Base-by-base conservation (phyloP, 228 moss, liverwort and hornwort genomes). In the Sphagnum fallax region DNA sequence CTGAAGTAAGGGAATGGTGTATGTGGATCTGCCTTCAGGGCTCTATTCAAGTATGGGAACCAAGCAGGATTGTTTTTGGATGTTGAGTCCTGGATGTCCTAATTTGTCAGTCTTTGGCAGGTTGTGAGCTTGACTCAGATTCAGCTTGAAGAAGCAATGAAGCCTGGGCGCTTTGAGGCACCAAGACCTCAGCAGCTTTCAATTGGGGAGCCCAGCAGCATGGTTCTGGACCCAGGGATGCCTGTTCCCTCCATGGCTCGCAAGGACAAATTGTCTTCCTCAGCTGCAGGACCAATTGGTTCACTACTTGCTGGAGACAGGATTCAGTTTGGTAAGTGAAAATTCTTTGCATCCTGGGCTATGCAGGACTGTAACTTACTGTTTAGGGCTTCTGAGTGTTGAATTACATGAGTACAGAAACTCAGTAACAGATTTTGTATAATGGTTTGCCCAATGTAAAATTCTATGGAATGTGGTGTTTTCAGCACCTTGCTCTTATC, bases 101-200 rank as follows among this genome's bases (percentile, higher is more conserved):
- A 32, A 32, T 32, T 32, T 32, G 55, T 55, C 12, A 8, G 55
- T 55, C 12, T 8, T 55, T 70, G 78, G 70, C 88, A 98, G 97
- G 97, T 98, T 67, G 97, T 98, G 70, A 93, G 97, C 73, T 78
- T 93, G 65, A 95, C 95, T 65, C 97, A 98, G 74, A 93, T 93
- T 80, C 96, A 97, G 73, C 86, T 93, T 63, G 97, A 98, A 76
- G 97, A 98, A 79, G 91, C 93, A 6, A 98, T 93, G 93, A 93
- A 90, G 76, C 91, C 91, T n/a, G 85, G 79, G 63, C 87, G 93
- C 65, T 93, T 81, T 72, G 97, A 93, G 68, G 72, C 85, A 52
- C 83, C 91, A 52, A 82, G 80, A 50, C 75, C 88, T 60, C 93
- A 93, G 75, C 93, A 93, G 70, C 74, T 85, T 55, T 87, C 88